Percentiles rank a stretch among this genome's conserved stretches.
Conservation (phyloP, 345 rosid species). For the Orychophragmus violaceus region DNA sequence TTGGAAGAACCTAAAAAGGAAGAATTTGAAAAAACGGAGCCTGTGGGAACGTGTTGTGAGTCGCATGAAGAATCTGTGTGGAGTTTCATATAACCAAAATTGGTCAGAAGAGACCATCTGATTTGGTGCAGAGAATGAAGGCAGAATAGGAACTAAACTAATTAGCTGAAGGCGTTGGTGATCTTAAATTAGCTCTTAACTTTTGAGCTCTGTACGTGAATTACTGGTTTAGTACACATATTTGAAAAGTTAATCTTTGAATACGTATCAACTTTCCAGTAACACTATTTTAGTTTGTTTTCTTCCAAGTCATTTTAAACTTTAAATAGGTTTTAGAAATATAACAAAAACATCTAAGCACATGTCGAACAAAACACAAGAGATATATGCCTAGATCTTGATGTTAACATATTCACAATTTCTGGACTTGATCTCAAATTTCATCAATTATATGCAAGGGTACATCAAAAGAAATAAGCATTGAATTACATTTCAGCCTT, state of each 20-base stretch:
- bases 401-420: background rate
- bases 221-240: background rate
- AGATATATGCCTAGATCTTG: background rate
- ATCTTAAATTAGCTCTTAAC: background rate
- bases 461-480: background rate
- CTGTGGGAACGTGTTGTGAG: background rate
- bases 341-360: background rate
- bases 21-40: background rate
- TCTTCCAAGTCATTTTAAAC: background rate
- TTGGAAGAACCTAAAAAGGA: background rate
- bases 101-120: background rate
- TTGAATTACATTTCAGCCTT: background rate
- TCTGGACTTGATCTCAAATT: background rate
- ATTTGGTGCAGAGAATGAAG: background rate
- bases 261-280: background rate
- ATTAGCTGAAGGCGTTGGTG: background rate
- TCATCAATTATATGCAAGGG: background rate
- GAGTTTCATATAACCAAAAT: background rate
- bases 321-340: background rate
- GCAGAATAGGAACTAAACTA: background rate
- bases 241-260: background rate
- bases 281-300: background rate
- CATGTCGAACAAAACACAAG: background rate
- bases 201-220: background rate
- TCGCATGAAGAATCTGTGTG: background rate